phyloP scores from a whole-genome alignment of 2,329 filamentous ascomycete genomes.

The Clarireedia sp. region DNA sequence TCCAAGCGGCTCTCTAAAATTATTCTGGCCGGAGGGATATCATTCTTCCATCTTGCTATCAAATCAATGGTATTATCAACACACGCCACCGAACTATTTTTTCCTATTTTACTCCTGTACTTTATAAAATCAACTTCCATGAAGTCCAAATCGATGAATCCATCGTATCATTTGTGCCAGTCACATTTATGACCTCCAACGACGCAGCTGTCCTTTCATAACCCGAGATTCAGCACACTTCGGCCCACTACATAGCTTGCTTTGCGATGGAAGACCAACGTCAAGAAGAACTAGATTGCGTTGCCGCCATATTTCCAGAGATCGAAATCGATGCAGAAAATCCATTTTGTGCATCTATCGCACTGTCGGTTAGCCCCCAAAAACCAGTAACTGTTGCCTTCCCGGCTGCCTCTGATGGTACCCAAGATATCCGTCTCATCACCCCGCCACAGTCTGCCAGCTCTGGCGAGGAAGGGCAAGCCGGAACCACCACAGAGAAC shows the following conservation, averaged over 20 bases:
- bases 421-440: constrained; percentile 18
- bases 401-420: constrained; percentile 38
- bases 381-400: constrained; percentile 50
- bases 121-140: neutral
- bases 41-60: neutral
- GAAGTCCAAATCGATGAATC: neutral
- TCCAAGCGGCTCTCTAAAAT: constrained; percentile 23
- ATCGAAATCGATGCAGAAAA: constrained; percentile 39
- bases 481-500: neutral
- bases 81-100: no score
- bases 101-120: no score
- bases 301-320: constrained; percentile 61
- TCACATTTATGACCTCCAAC: constrained; percentile 8
- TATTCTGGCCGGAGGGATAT: neutral
- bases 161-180: neutral
- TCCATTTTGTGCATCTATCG: constrained; percentile 42
- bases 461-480: constrained; percentile 13
- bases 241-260: constrained; percentile 25
- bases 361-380: constrained; percentile 48
- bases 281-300: constrained; percentile 49
- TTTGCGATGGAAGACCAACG: constrained; percentile 56
- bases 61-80: neutral
- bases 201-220: constrained; percentile 20
- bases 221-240: constrained; percentile 16
- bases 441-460: constrained; percentile 22